Evolutionary conservation across 2,329 filamentous ascomycete genomes (phyloP).

Genomic region (Cladosporium sp.): DNA sequence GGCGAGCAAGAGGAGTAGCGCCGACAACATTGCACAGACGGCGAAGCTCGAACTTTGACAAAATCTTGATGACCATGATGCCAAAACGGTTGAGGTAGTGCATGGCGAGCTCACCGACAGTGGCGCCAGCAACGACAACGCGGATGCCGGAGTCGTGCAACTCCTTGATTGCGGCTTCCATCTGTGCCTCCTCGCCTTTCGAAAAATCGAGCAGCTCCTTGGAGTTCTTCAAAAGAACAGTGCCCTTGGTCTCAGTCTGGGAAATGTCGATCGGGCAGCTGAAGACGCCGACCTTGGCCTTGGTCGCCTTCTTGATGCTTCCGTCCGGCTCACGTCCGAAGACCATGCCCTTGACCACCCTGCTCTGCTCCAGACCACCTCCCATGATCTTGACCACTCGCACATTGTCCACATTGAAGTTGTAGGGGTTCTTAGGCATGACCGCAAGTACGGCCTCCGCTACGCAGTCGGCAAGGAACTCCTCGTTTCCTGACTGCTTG

Average conservation of each 20-base stretch:
- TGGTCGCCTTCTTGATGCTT: constrained; percentile 75
- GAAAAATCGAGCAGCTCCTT: constrained; percentile 99
- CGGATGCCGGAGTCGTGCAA: constrained; percentile 88
- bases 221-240: constrained; percentile 90
- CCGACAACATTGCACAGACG: constrained; percentile 93
- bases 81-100: constrained; percentile 98
- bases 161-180: constrained; percentile 89
- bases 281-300: constrained; percentile 95
- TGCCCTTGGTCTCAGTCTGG: constrained; percentile 98
- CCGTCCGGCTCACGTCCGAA: constrained; percentile 95
- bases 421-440: constrained; percentile 86
- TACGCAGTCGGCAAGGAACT: constrained; percentile 77
- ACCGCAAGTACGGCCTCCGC: constrained; percentile 79
- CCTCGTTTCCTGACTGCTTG: constrained; percentile 93
- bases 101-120: constrained; percentile 90
- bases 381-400: constrained; percentile 99
- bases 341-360: constrained; percentile 96
- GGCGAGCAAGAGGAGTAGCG: constrained; percentile 87
- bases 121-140: constrained; percentile 85
- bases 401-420: constrained; percentile 99
- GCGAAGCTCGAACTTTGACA: constrained; percentile 96
- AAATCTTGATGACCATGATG: constrained; percentile 91
- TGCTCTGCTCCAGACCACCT: constrained; percentile 86
- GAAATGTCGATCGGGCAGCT: constrained; percentile 92
- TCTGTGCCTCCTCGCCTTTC: constrained; percentile 88